These are phyloP conservation scores for Chlamydomonas eustigma DNA, from an alignment of 139 green algal species.

Conservation along the genomic window DNA sequence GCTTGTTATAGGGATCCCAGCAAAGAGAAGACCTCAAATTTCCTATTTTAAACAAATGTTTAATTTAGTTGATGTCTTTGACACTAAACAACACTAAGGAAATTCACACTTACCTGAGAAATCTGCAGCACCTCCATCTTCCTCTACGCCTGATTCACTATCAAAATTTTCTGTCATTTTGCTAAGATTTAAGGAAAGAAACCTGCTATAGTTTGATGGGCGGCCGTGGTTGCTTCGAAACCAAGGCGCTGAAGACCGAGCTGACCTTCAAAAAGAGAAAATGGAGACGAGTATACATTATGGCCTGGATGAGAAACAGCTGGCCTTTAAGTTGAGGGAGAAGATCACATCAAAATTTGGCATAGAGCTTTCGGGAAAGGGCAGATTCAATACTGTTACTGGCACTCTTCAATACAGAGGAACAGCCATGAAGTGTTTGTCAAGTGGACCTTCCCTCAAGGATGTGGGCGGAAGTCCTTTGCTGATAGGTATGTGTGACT, in stretches of 20 bases:
- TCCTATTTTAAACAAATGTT: too few relatives aligned
- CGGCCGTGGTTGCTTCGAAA: too few relatives aligned
- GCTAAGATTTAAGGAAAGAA: too few relatives aligned
- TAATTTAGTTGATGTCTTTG: too few relatives aligned
- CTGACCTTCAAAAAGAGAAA: too few relatives aligned
- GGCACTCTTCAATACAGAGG: background rate
- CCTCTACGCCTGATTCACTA: background rate
- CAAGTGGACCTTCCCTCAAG: background rate
- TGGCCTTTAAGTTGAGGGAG: slow-evolving; percentile 17
- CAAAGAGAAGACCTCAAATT: background rate
- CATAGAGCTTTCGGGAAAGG: slow-evolving; percentile 20
- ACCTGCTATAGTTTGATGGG: too few relatives aligned
- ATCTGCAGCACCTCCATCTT: background rate
- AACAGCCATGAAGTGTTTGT: background rate
- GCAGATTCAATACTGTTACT: slow-evolving; percentile 16
- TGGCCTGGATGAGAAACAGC: slow-evolving; percentile 12
- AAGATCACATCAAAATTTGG: background rate
- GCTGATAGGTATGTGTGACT: too few relatives aligned
- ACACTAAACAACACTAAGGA: too few relatives aligned
- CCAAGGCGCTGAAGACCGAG: too few relatives aligned
- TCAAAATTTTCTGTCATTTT: background rate
- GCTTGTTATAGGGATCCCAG: background rate
- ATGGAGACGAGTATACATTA: slow-evolving; percentile 21
- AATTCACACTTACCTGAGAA: background rate
- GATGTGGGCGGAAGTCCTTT: too few relatives aligned